Evolutionary conservation across 352 stramenopile species (phyloP), one percentile per base, ranked within the genome.

Genomic region (Pythium chondricola): DNA sequence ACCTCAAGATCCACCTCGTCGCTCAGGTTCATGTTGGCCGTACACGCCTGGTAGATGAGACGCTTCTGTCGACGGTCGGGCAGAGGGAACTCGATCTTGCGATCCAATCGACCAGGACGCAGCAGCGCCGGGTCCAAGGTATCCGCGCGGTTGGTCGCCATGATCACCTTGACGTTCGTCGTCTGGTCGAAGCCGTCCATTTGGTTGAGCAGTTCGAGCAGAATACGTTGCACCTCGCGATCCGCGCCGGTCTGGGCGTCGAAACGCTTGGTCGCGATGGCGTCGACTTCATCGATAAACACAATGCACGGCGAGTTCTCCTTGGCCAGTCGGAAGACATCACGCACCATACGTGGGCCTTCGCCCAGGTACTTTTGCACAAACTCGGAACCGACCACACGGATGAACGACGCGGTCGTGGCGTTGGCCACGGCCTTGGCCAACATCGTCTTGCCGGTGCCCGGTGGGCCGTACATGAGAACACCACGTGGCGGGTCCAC

Each of bases 131-230:
- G 97, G 75, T 99, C 97, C 40, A 99, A 69, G 31, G 97, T 99
- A 65, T 99, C 97, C 13, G 95, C 93, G 8, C 97, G 85, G 76
- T 99, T 99, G 0, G 97, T 99, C 3, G 97, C 97, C 97, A 99
- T 99, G 62, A 99, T 99, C 27, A 99, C 95, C 81, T 99, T 99
- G 63, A 99, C 96, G 74, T 99, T 99, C 26, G 96, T 99, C 35
- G 88, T 95, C 71, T 99, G 96, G 74, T 99, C 97, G 56, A 99
- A 99, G 22, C 97, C 97, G 76, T 99, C 97, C 97, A 99, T 99
- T 68, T 99, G 97, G 80, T 99, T 99, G 10, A 99, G 74, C 36
- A 99, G 73, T 68, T 99, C 97, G n/a, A 99, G 82, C 52, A 99
- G 67, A 58, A 99, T 99, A 52, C 97, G 95, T 73, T 99, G 97